Conservation (phyloP, 176 grass and related monocot species). For the Oryza meridionalis region DNA sequence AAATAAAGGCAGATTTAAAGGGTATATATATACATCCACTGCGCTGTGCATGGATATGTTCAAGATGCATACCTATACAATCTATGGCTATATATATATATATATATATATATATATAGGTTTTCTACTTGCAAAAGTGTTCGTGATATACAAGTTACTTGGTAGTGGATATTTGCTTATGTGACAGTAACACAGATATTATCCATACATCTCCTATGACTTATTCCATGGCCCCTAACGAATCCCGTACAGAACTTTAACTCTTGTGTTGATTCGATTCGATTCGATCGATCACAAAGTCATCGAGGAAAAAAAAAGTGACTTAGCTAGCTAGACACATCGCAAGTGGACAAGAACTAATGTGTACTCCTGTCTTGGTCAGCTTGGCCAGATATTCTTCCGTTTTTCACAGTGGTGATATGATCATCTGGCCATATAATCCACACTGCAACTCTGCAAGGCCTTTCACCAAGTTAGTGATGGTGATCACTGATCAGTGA, state of each 20-base stretch:
- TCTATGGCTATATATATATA: neutral
- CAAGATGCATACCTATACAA: constrained; percentile 1
- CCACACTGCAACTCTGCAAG: neutral
- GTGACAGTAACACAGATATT: constrained; percentile 18
- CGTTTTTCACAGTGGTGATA: neutral
- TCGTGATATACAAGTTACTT: neutral
- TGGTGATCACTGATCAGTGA: neutral
- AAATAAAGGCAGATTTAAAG: neutral
- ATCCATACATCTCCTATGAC: neutral
- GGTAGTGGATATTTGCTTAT: neutral
- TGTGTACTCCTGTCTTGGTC: neutral
- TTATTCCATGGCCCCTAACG: neutral
- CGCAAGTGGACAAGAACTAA: neutral
- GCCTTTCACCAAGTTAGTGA: neutral
- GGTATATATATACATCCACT: neutral
- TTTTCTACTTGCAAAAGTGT: constrained; percentile 25
- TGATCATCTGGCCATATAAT: neutral
- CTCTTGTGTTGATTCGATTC: neutral
- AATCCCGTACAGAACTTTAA: neutral
- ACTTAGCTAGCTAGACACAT: neutral
- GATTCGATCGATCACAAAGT: neutral
- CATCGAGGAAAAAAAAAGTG: neutral
- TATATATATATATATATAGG: neutral
- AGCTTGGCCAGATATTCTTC: neutral
- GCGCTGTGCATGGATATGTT: neutral